phyloP scores from a whole-genome alignment of 352 stramenopile species.

The Globisporangium cederbergense region DNA sequence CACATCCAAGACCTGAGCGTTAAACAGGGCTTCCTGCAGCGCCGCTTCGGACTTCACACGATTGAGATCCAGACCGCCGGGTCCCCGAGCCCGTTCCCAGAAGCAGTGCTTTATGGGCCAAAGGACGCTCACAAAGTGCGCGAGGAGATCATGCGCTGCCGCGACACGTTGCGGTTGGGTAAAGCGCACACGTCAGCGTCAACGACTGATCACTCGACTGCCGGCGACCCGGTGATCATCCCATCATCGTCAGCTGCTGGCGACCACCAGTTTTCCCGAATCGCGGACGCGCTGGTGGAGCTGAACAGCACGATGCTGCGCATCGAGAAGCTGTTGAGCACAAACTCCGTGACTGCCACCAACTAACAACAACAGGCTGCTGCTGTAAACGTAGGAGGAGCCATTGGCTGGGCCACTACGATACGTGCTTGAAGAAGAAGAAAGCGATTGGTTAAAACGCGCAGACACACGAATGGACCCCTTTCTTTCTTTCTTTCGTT shows the following conservation, averaged over 20 bases:
- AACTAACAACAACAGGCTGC: not conserved
- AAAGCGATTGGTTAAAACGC: no score
- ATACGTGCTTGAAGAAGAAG: no score
- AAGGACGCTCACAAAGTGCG: slow-evolving; percentile 27
- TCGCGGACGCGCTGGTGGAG: slow-evolving; percentile 14
- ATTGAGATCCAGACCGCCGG: slow-evolving; percentile 40
- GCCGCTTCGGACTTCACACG: slow-evolving; percentile 24
- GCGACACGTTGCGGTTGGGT: slow-evolving; percentile 28
- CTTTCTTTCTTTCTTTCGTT: not conserved
- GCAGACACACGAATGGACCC: no score
- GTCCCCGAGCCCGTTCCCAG: slow-evolving; percentile 19
- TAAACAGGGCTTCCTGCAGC: slow-evolving; percentile 32
- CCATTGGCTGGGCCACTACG: no score
- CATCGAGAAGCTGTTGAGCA: slow-evolving; percentile 12
- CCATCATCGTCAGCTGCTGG: not conserved
- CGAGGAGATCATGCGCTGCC: slow-evolving; percentile 38
- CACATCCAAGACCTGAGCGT: slow-evolving; percentile 44
- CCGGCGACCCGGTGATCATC: not conserved
- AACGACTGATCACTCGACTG: not conserved
- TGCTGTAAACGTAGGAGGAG: no score
- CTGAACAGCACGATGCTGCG: slow-evolving; percentile 18
- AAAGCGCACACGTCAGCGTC: not conserved
- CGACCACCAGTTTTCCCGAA: not conserved
- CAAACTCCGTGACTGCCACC: not conserved
- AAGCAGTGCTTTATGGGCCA: slow-evolving; percentile 24